These are phyloP conservation scores for Coemansia sp. DNA, from an alignment of 192 early-diverging fungal species.

Conservation along the genomic window DNA sequence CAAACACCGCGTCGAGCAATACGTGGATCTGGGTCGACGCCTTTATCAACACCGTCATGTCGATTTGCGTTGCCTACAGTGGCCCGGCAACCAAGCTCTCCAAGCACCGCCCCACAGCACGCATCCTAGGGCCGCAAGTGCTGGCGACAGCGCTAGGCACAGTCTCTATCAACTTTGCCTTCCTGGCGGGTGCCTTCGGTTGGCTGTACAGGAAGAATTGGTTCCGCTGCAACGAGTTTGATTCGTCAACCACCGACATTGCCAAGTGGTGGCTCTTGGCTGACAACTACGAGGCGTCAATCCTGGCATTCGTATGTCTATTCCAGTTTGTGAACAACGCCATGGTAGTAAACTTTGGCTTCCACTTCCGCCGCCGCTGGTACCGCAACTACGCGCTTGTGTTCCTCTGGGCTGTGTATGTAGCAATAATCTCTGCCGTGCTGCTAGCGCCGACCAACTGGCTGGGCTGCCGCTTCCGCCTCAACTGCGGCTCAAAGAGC, in stretches of 20 bases:
- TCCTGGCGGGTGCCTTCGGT: constrained; percentile 50
- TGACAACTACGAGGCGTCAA: constrained; percentile 69
- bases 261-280: constrained; percentile 72
- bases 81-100: constrained; percentile 57
- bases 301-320: constrained; percentile 55
- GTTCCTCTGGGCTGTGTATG: constrained; percentile 51
- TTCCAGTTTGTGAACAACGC: constrained; percentile 71
- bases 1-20: constrained; percentile 57
- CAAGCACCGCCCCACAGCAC: constrained; percentile 62
- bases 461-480: constrained; percentile 57
- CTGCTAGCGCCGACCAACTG: constrained; percentile 61
- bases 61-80: constrained; percentile 62
- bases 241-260: constrained; percentile 57
- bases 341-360: constrained; percentile 65
- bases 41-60: constrained; percentile 59
- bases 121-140: constrained; percentile 68
- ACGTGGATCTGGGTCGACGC: constrained; percentile 73
- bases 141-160: constrained; percentile 60
- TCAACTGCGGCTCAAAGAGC: constrained; percentile 63
- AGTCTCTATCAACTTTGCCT: constrained; percentile 66
- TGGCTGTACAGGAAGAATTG: constrained; percentile 60
- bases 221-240: constrained; percentile 71
- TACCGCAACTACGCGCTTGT: constrained; percentile 60
- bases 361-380: constrained; percentile 58
- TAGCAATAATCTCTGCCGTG: constrained; percentile 53